Base-by-base conservation (phyloP, 495 filamentous ascomycete genomes). In the Cryomyces antarcticus region DNA sequence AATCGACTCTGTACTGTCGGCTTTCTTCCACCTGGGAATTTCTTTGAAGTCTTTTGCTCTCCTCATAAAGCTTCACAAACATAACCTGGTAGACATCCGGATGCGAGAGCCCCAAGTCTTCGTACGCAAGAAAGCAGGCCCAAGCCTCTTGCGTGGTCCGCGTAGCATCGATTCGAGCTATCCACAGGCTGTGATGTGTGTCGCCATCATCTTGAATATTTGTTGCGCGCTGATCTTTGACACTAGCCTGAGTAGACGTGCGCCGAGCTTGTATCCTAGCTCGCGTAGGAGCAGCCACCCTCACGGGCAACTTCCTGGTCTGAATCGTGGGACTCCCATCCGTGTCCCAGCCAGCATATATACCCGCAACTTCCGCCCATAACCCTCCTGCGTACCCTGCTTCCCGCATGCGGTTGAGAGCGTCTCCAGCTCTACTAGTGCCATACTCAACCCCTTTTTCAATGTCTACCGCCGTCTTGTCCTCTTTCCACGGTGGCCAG, bases 401-500 rank as follows among this genome's bases (percentile, higher is more conserved):
- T 49, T 78, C 75, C 41, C 52, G 58, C 68, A 78, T 77, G 47
- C 70, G 68, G 17, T 54, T 55, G 30, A 82, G 53, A 0, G 73
- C 68, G 17, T 65, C 59, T 42, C 61, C 65, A 7, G 77, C 74
- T 37, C 72, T 68, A 37, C 75, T 75, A n/a, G 59, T 57, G 45
- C 69, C 65, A 30, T 70, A 69, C 37, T 77, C 71, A 37, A 62
- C 59, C 6, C 65, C 70, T 28, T 69, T 70, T 4, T 64, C 54
- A 24, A 63, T 61, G 55, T 80, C 75, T 24, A 76, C 64, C 3
- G 71, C 73, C 9, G 70, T 61, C 37, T 60, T 70, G 6, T 72
- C 70, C 51, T 73, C 67, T 41, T 78, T 80, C 74, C 73, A 84
- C 1, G 79, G 79, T 3, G 79, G 79, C 79, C 79, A 83, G 9